A percentile compares a stretch with the other conserved stretches of the same genome.
phyloP scores from a whole-genome alignment of 139 green algal species.

The Mesotaenium endlicherianum region DNA sequence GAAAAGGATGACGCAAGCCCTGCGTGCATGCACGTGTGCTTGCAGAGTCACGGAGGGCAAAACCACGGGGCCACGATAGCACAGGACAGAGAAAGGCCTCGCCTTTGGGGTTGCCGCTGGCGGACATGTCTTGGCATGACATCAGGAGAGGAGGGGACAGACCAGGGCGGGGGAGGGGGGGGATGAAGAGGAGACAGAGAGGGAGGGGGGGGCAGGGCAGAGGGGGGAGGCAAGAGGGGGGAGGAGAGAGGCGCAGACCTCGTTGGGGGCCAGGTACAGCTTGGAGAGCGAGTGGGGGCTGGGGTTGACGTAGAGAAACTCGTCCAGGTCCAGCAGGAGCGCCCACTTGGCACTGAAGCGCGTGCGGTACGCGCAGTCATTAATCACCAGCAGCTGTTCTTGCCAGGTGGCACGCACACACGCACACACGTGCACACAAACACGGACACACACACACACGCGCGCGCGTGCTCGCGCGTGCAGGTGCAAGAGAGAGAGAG shows the following conservation, averaged over 20 bases:
- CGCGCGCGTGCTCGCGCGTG: neutral
- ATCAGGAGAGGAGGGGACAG: neutral
- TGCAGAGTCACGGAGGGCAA: too few species aligned
- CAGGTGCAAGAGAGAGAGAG: slow-evolving; percentile 21
- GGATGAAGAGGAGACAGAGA: slow-evolving; percentile 15
- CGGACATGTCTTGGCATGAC: neutral
- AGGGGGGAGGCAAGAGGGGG: neutral
- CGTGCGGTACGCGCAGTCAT: slow-evolving; percentile 38
- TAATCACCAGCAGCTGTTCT: slow-evolving; percentile 37
- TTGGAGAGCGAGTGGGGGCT: neutral
- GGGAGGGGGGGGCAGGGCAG: neutral
- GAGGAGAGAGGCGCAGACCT: neutral
- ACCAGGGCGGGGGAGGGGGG: neutral
- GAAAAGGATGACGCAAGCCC: too few species aligned
- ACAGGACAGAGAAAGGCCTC: neutral
- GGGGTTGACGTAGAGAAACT: slow-evolving; percentile 14
- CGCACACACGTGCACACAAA: neutral
- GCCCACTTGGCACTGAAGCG: slow-evolving; percentile 25
- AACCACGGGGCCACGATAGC: too few species aligned
- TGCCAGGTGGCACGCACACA: neutral
- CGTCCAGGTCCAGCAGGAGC: slow-evolving; percentile 30
- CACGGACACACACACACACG: neutral
- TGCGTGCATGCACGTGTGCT: too few species aligned
- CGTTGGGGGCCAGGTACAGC: neutral
- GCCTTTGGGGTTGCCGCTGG: neutral